Evolutionary conservation across 805 yeast genomes (phyloP).

Genomic region (Debaryomyces prosopidis): DNA sequence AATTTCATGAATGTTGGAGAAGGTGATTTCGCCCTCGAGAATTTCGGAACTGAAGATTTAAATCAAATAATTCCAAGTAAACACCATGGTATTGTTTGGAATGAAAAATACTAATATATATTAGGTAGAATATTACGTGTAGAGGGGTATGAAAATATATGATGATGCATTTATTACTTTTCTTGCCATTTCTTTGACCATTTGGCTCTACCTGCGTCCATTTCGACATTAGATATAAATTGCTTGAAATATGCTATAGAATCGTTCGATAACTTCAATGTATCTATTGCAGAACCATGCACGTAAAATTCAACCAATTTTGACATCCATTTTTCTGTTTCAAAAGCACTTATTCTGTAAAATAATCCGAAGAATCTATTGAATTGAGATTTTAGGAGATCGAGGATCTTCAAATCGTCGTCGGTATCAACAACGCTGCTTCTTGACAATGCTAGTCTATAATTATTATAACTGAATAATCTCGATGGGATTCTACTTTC

Average conservation of each 20-base stretch:
- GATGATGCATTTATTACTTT: not conserved
- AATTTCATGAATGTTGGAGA: constrained; percentile 59
- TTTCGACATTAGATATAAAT: not conserved
- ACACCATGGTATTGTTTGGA: constrained; percentile 18
- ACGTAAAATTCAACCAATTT: not conserved
- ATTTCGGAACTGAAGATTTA: constrained; percentile 11
- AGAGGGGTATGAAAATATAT: too few species aligned
- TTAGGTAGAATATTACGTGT: not conserved
- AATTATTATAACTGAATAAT: constrained; percentile 4
- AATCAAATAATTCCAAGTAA: constrained; percentile 14
- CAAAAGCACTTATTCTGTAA: constrained; percentile 2
- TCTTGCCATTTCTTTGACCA: constrained; percentile 1
- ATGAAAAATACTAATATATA: not conserved
- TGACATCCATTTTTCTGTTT: constrained; percentile 4
- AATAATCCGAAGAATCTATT: constrained; percentile 4
- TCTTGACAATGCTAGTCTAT: not conserved
- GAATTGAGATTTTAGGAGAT: constrained; percentile 4
- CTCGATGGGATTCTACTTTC: constrained; percentile 10
- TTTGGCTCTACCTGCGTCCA: constrained; percentile 1
- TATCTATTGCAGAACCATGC: not conserved
- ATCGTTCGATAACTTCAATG: not conserved
- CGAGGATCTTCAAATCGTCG: not conserved
- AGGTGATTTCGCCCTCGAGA: constrained; percentile 44
- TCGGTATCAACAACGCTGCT: not conserved
- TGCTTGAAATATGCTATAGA: constrained; percentile 5